Evolutionary conservation across 192 early-diverging fungal genomes (phyloP), one percentile per base, ranked within the genome.

Genomic region (Entomortierella lignicola): DNA sequence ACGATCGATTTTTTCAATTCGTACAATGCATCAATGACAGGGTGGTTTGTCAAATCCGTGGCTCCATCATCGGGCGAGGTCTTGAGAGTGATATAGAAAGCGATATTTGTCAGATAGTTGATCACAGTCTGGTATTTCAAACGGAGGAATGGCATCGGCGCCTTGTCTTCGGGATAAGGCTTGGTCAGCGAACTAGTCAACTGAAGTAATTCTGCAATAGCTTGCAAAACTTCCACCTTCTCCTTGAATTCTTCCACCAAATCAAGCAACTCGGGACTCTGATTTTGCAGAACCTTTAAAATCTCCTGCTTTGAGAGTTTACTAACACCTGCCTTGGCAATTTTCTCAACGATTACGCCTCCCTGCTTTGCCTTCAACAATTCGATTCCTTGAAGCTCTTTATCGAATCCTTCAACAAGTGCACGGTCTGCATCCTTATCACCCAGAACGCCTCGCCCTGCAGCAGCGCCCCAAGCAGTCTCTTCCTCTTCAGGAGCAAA

Each of bases 21-120:
- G 21, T 91, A 87, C n/a, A 98, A 81, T 11, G 88, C 85, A 21
- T 89, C 88, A 58, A 95, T 91, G n/a, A 95, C 93, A 15, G 95
- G 97, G 75, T 98, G 97, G 48, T 89, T 82, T 27, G 87, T 90
- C 27, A 94, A 72, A 51, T 91, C 77, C 42, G 63, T 50, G 52
- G 86, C 71, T 80, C 26, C 57, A 8, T 55, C 53, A 2, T 79
- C 68, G 67, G 84, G 83, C 66, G 81, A 85, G 53, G 86, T 83
- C 87, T 92, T 87, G 66, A 95, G 61, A 1, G 88, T 89, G 60
- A 98, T 84, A 71, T 95, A 96, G 65, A 96, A 97, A 8, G 95
- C 88, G 64, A 97, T 87, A 73, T 98, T 98, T 69, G 91, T 94
- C 64, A 97, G 80, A 66, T 96, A 97, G 64, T 90, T 89, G 73